Base-by-base conservation (phyloP, 148 eudicot genomes). In the Tetragonia tetragonoides region DNA sequence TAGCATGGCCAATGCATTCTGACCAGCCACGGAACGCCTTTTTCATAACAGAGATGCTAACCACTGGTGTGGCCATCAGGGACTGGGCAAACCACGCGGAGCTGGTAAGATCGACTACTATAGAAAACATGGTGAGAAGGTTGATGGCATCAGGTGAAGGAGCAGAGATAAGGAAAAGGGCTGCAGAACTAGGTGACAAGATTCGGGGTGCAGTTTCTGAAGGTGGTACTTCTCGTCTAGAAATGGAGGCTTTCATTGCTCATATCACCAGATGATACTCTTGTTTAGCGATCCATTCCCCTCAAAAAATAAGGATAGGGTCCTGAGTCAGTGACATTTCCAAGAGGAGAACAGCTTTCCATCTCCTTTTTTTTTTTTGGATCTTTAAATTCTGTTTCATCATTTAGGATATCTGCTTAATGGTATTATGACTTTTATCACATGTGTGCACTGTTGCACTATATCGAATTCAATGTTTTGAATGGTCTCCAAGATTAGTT, bases 1-100 rank as follows among this genome's bases (percentile, higher is more conserved):
- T 77, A 6, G 81, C 90, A 0, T 89, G 92, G 92, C 92, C 95
- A 0, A 89, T 89, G 88, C 92, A 89, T 46, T 87, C 88, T 0
- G 95, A 91, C 37, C 95, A 91, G 67, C 95, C 95, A 10, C 82
- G 76, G 75, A 87, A 91, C 54, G 34, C 87, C 3, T 21, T 76
- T 38, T 61, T 87, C 0, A 40, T 91, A 6, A 81, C 85, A 0
- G 75, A 83, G 23, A 68, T 87, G 23, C 73, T 91, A 5, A 82
- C 49, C 18, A 70, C 83, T 37, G 92, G 88, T 0, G 4, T 84
- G 4, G 62, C 74, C 23, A 83, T 91, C 24, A 83, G 71, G 49
- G 85, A 89, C 14, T 89, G 92, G 95, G 54, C 6, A 7, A 39
- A 64, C 6, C 57, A 87, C 6, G 46, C 77, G 0, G 81, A 87